Percentiles rank a stretch among this genome's conserved stretches.
These are phyloP conservation scores for Cryptosporidium andersoni DNA, from an alignment of 169 alveolate species.

Conservation along the genomic window DNA sequence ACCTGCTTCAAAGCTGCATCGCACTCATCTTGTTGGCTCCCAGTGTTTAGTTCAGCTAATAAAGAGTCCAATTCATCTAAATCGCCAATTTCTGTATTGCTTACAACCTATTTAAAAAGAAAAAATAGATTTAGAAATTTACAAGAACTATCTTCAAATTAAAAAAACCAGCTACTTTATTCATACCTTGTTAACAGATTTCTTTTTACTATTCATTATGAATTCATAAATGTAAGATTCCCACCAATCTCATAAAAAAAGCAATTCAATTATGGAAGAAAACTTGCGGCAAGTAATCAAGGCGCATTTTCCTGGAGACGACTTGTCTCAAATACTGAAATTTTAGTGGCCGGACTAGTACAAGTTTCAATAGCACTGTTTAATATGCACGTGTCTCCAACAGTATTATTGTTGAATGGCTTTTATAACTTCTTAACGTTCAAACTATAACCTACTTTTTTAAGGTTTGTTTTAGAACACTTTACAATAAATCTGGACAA, in stretches of 20 bases:
- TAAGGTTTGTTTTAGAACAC: not conserved
- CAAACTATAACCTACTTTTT: slow-evolving; percentile 1
- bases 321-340: slow-evolving; percentile 28
- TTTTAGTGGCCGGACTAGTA: too few relatives aligned
- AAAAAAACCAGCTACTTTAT: not conserved
- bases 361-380: too few relatives aligned
- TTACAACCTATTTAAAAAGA: too few relatives aligned
- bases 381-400: slow-evolving; percentile 10
- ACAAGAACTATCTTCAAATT: not conserved
- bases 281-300: too few relatives aligned
- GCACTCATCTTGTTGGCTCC: slow-evolving; percentile 1
- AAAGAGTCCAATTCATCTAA: slow-evolving; percentile 59
- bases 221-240: not conserved
- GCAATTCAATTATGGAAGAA: too few relatives aligned
- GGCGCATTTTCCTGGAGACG: slow-evolving; percentile 60
- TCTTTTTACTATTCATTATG: slow-evolving; percentile 46
- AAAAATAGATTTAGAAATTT: not conserved
- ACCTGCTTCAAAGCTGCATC: not conserved
- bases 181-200: slow-evolving; percentile 61
- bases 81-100: not conserved
- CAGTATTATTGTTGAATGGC: not conserved
- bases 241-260: too few relatives aligned
- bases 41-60: slow-evolving; percentile 52
- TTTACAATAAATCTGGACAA: not conserved
- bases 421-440: not conserved